Conservation (phyloP, 768 basidiomycete genomes). For the Tricholoma sp. region DNA sequence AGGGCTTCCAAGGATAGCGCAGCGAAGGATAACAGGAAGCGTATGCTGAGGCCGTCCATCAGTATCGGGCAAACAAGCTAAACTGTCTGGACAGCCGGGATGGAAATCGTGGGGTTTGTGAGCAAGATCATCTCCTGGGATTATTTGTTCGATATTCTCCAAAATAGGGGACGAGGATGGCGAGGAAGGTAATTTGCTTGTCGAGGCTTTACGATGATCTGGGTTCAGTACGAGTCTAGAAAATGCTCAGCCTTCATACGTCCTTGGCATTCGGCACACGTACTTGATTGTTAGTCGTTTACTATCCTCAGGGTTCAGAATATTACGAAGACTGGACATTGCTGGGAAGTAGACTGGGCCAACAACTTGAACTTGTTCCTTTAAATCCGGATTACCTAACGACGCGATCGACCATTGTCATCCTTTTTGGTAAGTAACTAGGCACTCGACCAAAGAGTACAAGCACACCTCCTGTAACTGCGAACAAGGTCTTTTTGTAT, state of each 20-base stretch:
- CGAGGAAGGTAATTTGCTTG: constrained; percentile 25
- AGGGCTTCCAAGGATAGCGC: constrained; percentile 75
- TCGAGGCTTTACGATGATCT: constrained; percentile 19
- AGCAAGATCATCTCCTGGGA: constrained; percentile 15
- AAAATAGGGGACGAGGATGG: constrained; percentile 24
- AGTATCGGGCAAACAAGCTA: constrained; percentile 75
- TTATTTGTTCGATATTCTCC: constrained; percentile 25
- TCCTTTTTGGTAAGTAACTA: constrained; percentile 4
- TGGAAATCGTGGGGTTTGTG: constrained; percentile 48
- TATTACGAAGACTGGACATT: constrained; percentile 54
- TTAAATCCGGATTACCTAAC: constrained; percentile 17
- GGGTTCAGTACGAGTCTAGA: constrained; percentile 22
- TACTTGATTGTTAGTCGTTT: constrained; percentile 37
- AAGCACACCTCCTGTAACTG: not conserved
- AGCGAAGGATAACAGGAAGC: constrained; percentile 78
- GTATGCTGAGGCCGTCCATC: constrained; percentile 79
- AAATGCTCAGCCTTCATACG: not conserved
- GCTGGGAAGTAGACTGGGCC: constrained; percentile 11
- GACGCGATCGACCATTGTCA: constrained; percentile 15
- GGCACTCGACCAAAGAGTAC: no score
- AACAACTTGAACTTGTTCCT: constrained; percentile 3
- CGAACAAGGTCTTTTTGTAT: constrained; percentile 2
- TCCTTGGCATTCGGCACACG: constrained; percentile 16
- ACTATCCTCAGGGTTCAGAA: constrained; percentile 51
- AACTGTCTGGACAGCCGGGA: constrained; percentile 71